These are phyloP conservation scores for Ilyonectria sp. DNA, from an alignment of 2,329 filamentous ascomycete species.

Conservation along the genomic window DNA sequence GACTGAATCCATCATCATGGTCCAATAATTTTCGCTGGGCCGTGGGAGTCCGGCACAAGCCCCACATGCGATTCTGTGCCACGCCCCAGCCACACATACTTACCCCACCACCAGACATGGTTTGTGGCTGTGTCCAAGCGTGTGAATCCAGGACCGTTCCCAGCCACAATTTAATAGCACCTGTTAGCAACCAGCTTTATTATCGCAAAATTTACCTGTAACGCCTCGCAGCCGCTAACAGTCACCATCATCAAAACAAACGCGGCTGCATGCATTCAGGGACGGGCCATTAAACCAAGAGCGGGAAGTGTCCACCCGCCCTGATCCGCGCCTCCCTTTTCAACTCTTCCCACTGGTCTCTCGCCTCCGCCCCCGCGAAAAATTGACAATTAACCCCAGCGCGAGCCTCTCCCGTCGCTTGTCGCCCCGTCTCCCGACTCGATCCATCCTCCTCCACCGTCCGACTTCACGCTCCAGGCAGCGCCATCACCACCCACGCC, in stretches of 20 bases:
- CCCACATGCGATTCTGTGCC: constrained; percentile 19
- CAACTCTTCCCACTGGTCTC: constrained; percentile 28
- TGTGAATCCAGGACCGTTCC: constrained; percentile 5
- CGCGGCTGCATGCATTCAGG: constrained; percentile 15
- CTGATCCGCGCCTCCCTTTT: constrained; percentile 36
- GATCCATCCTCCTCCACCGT: constrained; percentile 40
- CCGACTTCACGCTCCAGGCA: constrained; percentile 44
- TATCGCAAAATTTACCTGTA: neutral
- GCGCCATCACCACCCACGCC: constrained; percentile 34
- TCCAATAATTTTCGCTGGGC: constrained; percentile 44
- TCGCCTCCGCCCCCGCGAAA: constrained; percentile 30
- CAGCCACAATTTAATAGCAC: constrained; percentile 21
- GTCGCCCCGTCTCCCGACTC: constrained; percentile 41
- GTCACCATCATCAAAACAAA: constrained; percentile 13
- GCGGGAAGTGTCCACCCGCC: constrained; percentile 15
- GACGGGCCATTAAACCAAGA: constrained; percentile 31
- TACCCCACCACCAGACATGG: constrained; percentile 9
- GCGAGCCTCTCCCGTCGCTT: constrained; percentile 23
- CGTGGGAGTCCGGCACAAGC: constrained; percentile 32
- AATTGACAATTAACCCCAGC: constrained; percentile 20
- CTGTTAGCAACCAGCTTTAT: constrained; percentile 17
- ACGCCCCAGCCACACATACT: constrained; percentile 12
- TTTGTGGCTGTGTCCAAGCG: constrained; percentile 15
- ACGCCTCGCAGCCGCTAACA: constrained; percentile 22
- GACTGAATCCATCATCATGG: constrained; percentile 36